Percentiles rank a stretch among this genome's conserved stretches.
These are phyloP conservation scores for Clausena lansium DNA, from an alignment of 345 rosid species.

Conservation along the genomic window DNA sequence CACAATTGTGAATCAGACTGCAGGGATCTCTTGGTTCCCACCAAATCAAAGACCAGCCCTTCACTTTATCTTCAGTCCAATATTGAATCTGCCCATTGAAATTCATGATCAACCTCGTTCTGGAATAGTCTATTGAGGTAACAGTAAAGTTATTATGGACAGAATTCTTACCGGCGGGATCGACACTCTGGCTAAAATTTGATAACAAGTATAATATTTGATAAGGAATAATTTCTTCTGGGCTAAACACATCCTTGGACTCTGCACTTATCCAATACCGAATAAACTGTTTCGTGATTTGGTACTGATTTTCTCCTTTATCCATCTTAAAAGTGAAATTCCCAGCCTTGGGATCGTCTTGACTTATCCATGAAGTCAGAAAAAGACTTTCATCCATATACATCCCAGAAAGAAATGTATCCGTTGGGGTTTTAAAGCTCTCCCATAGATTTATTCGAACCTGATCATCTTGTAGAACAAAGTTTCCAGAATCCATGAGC, in stretches of 20 bases:
- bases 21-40: constrained; percentile 34
- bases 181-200: not conserved
- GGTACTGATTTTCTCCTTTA: not conserved
- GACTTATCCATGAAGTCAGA: constrained; percentile 34
- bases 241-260: not conserved
- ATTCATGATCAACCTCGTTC: constrained; percentile 37
- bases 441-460: not conserved
- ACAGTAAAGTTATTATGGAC: accelerated
- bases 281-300: accelerated
- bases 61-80: constrained; percentile 2
- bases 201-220: not conserved
- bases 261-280: not conserved
- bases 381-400: constrained; percentile 11
- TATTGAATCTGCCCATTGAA: constrained; percentile 32
- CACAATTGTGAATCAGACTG: constrained; percentile 34
- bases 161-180: not conserved
- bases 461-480: constrained; percentile 4
- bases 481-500: constrained; percentile 34
- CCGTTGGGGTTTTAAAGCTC: constrained; percentile 34
- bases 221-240: not conserved
- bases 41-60: constrained; percentile 33
- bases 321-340: constrained; percentile 19
- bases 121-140: not conserved
- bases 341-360: constrained; percentile 29
- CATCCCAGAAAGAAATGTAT: constrained; percentile 43